Evolutionary conservation across 1,284 basidiomycete species (phyloP), one percentile per base, ranked within the genome.

Genomic region (Cutaneotrichosporon daszewskae): DNA sequence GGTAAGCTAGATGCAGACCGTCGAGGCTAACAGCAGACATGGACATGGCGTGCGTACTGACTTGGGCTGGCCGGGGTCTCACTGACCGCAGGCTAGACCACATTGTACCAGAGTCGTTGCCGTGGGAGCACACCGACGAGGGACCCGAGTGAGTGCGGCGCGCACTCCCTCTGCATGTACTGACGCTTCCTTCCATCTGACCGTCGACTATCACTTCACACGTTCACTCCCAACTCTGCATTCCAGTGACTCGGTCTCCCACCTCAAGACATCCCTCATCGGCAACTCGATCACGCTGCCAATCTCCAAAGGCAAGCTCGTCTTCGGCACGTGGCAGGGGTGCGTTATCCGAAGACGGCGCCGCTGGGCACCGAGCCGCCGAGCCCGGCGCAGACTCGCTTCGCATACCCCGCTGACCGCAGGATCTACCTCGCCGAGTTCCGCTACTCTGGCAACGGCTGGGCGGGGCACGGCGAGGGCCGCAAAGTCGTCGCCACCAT

Each of bases 251-350:
- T 72, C 69, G 7, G 87, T 85, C 34, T 92, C 89, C 13, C 91
- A 96, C 67, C 88, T 88, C 20, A 95, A 95, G 68, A 80, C 87
- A 3, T 80, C 86, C 3, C 75, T 95, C 25, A 73, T 92, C 38
- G 90, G 90, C 23, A 78, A 84, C 17, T 82, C 84, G 1, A 77
- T 94, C 56, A 83, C 83, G 12, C 75, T 94, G 22, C 90, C 90
- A 4, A 89, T 95, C 58, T 86, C 87, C 2, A 77, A 85, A 47
- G 87, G 85, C 3, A 75, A 77, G 35, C 73, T 94, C 51, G 87
- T 85, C 55, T 73, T 92, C 29, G 91, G 89, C 5, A 92, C 87
- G 16, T 95, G 89, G 90, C 90, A 94, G 77, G 87, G 60, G 39
- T 40, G 14, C 8, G 37, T 9, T 8, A 26, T 39, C n/a, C n/a